These are phyloP conservation scores for Fennellomyces sp. DNA, from an alignment of 371 early-diverging fungal species.

Conservation along the genomic window DNA sequence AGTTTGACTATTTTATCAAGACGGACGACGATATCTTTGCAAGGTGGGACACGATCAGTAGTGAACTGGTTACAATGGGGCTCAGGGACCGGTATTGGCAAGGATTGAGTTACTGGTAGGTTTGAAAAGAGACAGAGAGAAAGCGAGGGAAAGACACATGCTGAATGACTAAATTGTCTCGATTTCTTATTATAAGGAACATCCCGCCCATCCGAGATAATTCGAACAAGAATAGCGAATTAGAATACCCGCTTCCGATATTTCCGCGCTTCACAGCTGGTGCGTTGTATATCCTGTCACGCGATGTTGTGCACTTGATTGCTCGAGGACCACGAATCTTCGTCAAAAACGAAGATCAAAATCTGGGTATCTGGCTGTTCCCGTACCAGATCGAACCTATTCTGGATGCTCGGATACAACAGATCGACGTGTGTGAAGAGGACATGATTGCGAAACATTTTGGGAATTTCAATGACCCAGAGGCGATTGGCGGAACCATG, in stretches of 20 bases:
- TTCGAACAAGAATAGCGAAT: constrained; percentile 48
- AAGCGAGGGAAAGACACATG: constrained; percentile 1
- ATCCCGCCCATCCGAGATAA: constrained; percentile 46
- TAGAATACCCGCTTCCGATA: constrained; percentile 49
- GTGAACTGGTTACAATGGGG: constrained; percentile 55
- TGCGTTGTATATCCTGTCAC: constrained; percentile 58
- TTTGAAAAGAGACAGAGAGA: background rate
- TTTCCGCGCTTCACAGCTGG: constrained; percentile 65
- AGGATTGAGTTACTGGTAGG: constrained; percentile 63
- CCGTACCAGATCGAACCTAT: constrained; percentile 60
- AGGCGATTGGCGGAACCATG: constrained; percentile 61
- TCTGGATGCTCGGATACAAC: constrained; percentile 61
- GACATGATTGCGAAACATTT: constrained; percentile 68
- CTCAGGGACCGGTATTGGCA: constrained; percentile 61
- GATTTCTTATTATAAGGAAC: constrained; percentile 24
- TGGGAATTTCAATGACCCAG: constrained; percentile 55
- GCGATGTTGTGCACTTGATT: constrained; percentile 59
- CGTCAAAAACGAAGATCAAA: constrained; percentile 62
- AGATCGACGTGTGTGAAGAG: constrained; percentile 66
- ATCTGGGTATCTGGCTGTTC: constrained; percentile 63
- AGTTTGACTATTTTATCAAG: constrained; percentile 66
- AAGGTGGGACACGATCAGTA: constrained; percentile 62
- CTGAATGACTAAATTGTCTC: background rate
- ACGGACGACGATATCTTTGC: constrained; percentile 72
- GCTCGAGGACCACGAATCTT: constrained; percentile 58